Percentiles rank a stretch among this genome's conserved stretches.
Evolutionary conservation across 2,329 filamentous ascomycete species (phyloP).

Genomic region (Venturia carpophila): DNA sequence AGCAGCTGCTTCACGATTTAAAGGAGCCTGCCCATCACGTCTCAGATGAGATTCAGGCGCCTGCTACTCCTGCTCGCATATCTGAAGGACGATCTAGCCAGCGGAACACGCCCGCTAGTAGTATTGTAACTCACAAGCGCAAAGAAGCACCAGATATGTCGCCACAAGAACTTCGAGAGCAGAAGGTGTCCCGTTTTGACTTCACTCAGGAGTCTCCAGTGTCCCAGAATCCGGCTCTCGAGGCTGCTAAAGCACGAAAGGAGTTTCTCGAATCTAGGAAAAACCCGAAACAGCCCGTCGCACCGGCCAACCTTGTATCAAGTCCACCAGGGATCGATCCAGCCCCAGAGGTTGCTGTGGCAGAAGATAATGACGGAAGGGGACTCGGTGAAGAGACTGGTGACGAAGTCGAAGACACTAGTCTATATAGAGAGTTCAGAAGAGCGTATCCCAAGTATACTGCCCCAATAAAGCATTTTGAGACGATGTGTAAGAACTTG

Average conservation of each 20-base stretch:
- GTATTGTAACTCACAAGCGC: neutral
- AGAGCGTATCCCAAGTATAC: constrained; percentile 14
- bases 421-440: constrained; percentile 11
- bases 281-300: neutral
- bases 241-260: neutral
- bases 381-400: neutral
- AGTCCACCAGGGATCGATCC: neutral
- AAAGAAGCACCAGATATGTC: neutral
- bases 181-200: constrained; percentile 8
- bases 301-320: neutral
- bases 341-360: neutral
- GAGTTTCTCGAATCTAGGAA: constrained; percentile 2
- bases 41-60: constrained; percentile 8
- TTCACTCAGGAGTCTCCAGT: constrained; percentile 17
- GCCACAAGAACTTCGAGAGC: neutral
- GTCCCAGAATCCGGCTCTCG: constrained; percentile 11
- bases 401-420: neutral
- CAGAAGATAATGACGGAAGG: neutral
- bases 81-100: constrained; percentile 1
- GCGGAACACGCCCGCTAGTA: neutral
- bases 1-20: constrained; percentile 3
- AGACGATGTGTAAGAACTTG: constrained; percentile 12
- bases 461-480: constrained; percentile 14
- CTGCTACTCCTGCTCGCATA: constrained; percentile 1
- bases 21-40: neutral